phyloP scores from a whole-genome alignment of 345 rosid species.

The Citrus reticulata region DNA sequence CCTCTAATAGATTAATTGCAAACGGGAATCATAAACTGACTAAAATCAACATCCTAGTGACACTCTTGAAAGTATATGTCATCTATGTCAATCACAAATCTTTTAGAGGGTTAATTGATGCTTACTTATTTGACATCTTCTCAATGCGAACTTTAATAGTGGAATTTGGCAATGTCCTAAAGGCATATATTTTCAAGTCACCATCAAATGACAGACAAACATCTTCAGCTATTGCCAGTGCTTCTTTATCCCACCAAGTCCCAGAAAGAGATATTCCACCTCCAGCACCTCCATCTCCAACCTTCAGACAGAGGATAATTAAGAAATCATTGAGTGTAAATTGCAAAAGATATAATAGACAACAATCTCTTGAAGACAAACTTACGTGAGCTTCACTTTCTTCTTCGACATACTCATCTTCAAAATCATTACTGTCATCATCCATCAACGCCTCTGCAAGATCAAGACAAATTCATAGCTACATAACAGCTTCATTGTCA shows the following conservation, averaged over 20 bases:
- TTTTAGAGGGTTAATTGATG: not conserved
- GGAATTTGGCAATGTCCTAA: constrained; percentile 63
- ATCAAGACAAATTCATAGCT: constrained; percentile 6
- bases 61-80: not conserved
- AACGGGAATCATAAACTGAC: not conserved
- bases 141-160: constrained; percentile 76
- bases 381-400: constrained; percentile 68
- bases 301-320: constrained; percentile 33
- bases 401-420: constrained; percentile 40
- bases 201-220: constrained; percentile 62
- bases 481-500: constrained; percentile 3
- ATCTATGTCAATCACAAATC: not conserved
- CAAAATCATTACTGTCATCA: constrained; percentile 33
- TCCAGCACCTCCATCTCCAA: constrained; percentile 85
- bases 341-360: not conserved
- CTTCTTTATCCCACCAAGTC: constrained; percentile 87
- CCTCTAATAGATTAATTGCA: constrained; percentile 1
- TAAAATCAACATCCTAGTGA: not conserved
- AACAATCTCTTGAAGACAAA: not conserved
- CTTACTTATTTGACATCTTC: constrained; percentile 69
- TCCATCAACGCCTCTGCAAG: constrained; percentile 38
- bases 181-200: constrained; percentile 69
- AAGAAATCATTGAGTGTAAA: constrained; percentile 1
- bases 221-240: constrained; percentile 55
- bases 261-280: constrained; percentile 84